Evolutionary conservation across 2,329 filamentous ascomycete species (phyloP), one percentile per base, ranked within the genome.

Genomic region (Ophiostoma sp.): DNA sequence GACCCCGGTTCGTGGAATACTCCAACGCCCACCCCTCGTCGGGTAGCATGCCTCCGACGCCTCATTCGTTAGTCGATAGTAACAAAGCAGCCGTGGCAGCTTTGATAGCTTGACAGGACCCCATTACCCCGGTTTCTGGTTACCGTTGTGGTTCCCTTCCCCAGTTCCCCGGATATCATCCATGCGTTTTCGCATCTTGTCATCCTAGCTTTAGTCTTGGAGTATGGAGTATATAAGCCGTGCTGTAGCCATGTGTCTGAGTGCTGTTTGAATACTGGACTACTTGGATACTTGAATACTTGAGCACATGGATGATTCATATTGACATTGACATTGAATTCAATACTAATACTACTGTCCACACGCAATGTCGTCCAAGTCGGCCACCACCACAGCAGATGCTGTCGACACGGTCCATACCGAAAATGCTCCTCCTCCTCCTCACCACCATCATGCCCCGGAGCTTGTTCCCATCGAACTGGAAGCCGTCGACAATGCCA

Each of bases 401-500:
- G n/a, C 60, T 38, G 49, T 58, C 27, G 38, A 63, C 45, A 58
- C 52, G 9, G 40, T n/a, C 0, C 65, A 67, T 36, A 27, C 49
- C 36, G 64, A 65, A n/a, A 42, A 68, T 36, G 49, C 63, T 16
- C 42, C 67, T 16, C 44, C 66, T 12, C 12, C 4, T 6, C 52
- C 64, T 12, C 18, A 27, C 18, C 62, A 67, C 42, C 49, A 58
- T 16, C 65, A 66, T 12, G 68, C 71, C 60, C 52, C 69, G 7
- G 69, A 70, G 0, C 69, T 73, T 8, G 62, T 72, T 11, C 73
- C 76, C 14, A 66, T 71, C 45, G 68, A 72, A 11, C 68, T 76
- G 67, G 77, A 77, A 68, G 77, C 75, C 3, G 62, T 73, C 3
- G 66, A 74, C 14, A 75, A 76, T 49, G 76, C 74, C 6, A 72